Base-by-base conservation (phyloP, 2,329 filamentous ascomycete genomes). In the Penicillium sp. region DNA sequence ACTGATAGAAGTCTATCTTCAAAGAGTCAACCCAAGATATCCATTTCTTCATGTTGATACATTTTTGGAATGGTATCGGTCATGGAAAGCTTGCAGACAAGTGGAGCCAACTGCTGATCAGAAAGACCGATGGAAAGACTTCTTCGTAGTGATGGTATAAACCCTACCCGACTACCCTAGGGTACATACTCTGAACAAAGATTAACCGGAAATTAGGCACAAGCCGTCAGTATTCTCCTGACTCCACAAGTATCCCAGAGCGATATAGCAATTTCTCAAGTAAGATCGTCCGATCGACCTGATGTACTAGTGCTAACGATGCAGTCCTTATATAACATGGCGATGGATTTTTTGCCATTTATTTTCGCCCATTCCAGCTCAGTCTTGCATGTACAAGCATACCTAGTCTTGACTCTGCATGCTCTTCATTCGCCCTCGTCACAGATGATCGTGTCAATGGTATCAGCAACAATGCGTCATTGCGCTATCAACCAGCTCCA, bases 11-110 rank as follows among this genome's bases (percentile, higher is more conserved):
- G 40, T 57, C 14, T 59, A 61, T 26, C 37, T 60, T 16, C 54
- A 61, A 44, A 23, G 56, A 40, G 59, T 61, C 10, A 61, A 61
- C 10, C 59, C 56, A 14, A 53, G 56, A 26, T 61, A 61, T 40
- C 59, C 59, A 1, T 60, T 60, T 18, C 50, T 60, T 26, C 55
- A 56, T 34, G 44, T 39, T 2, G 33, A 51, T 18, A 55, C 52
- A 14, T 60, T 60, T 19, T 13, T 53, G 7, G 29, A 33, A 13
- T 60, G 58, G 58, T 58, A 58, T 37, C 26, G 44, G 37, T 56
- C 50, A 2, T 60, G 58, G 58, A 60, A 60, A n/a, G 16, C 39
- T 24, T 28, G 26, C 9, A 37, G 43, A 6, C 21, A 36, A 3
- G 28, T 13, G 9, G 24, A 46, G n/a, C 42, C 16, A 8, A n/a